These are phyloP conservation scores for Aureobasidium sp. DNA, from an alignment of 2,329 filamentous ascomycete species.

Conservation along the genomic window DNA sequence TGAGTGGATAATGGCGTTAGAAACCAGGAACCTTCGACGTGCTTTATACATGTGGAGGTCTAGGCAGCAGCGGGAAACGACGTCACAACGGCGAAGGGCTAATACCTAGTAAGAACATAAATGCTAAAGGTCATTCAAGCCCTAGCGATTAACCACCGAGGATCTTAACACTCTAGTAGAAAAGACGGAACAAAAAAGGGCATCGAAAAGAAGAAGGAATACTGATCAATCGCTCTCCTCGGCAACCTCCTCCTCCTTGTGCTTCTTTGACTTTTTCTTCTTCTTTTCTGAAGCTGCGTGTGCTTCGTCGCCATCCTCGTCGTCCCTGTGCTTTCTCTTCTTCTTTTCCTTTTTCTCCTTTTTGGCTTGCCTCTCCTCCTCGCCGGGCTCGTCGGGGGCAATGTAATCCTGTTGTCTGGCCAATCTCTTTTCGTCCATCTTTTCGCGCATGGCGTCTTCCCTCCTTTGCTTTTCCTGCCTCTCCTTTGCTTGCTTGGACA, in stretches of 20 bases:
- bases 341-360: slow-evolving; percentile 36
- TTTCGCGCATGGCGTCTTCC: slow-evolving; percentile 74
- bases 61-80: no score
- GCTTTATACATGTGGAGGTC: no score
- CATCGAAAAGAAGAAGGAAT: not conserved
- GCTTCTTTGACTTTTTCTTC: slow-evolving; percentile 12
- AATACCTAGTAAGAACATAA: no score
- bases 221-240: slow-evolving; percentile 5
- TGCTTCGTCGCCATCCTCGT: slow-evolving; percentile 23
- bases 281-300: slow-evolving; percentile 17
- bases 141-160: not conserved
- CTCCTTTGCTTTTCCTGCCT: slow-evolving; percentile 69
- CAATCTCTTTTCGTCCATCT: slow-evolving; percentile 80
- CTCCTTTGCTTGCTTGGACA: slow-evolving; percentile 88
- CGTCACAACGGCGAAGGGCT: no score
- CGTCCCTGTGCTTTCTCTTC: slow-evolving; percentile 20
- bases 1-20: no score
- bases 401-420: slow-evolving; percentile 81
- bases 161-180: not conserved
- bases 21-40: no score
- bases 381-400: slow-evolving; percentile 67
- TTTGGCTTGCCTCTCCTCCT: slow-evolving; percentile 33
- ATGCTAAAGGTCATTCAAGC: no score
- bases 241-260: slow-evolving; percentile 6
- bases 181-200: not conserved